Percentiles rank a stretch among this genome's conserved stretches.
Evolutionary conservation across 441 rosid species (phyloP).

Genomic region (Populus hybrid): DNA sequence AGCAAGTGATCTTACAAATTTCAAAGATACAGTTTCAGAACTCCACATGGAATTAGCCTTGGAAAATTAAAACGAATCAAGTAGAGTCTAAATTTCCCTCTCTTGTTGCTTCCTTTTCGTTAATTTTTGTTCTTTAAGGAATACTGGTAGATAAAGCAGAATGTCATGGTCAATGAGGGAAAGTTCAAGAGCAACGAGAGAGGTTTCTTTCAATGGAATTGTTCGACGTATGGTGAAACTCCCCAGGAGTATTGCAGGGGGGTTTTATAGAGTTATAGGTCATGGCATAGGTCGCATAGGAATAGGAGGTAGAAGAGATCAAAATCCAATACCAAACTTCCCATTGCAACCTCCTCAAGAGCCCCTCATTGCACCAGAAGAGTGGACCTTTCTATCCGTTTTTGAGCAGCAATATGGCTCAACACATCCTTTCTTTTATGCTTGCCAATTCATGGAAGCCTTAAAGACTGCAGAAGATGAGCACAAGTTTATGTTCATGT

Average conservation of each 20-base stretch:
- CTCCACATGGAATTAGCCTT: background rate
- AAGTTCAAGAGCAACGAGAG: slow-evolving; percentile 28
- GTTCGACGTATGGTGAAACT: slow-evolving; percentile 51
- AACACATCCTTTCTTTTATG: slow-evolving; percentile 44
- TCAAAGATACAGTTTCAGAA: background rate
- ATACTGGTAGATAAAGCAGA: background rate
- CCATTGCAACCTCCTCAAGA: slow-evolving; percentile 30
- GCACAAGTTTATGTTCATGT: slow-evolving; percentile 56
- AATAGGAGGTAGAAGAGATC: slow-evolving; percentile 39
- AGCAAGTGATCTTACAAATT: background rate
- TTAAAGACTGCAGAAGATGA: slow-evolving; percentile 53
- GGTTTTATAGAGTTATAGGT: slow-evolving; percentile 43
- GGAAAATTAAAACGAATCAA: background rate
- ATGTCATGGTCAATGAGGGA: slow-evolving; percentile 35
- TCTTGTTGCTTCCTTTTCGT: background rate
- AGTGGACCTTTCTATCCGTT: slow-evolving; percentile 39
- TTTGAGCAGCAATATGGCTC: slow-evolving; percentile 55
- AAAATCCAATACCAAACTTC: slow-evolving; percentile 22
- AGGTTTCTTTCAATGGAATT: slow-evolving; percentile 34
- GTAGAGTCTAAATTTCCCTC: background rate
- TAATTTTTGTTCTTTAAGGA: background rate
- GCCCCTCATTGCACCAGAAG: slow-evolving; percentile 33
- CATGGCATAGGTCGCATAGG: slow-evolving; percentile 28
- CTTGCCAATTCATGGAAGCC: slow-evolving; percentile 36
- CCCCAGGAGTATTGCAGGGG: slow-evolving; percentile 45